Evolutionary conservation across 306 rosid species (phyloP).

Genomic region (Argentina anserina): DNA sequence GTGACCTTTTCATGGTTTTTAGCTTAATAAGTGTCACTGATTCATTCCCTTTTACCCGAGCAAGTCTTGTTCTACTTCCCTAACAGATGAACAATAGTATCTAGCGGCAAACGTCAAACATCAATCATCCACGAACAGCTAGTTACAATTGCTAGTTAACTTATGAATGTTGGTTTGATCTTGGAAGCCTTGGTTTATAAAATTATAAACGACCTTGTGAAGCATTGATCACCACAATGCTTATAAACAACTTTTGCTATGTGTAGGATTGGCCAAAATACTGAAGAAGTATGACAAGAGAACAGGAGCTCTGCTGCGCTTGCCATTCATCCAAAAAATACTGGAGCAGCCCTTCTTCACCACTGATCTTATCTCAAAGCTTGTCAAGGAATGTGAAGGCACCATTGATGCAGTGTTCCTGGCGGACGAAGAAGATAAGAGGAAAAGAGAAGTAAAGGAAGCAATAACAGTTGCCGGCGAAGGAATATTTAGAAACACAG

Average conservation of each 20-base stretch:
- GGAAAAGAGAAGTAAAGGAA: conserved; percentile 30
- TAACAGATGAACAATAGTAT: background rate
- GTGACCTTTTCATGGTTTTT: no score
- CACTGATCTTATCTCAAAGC: conserved; percentile 70
- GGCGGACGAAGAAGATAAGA: conserved; percentile 38
- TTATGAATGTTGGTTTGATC: background rate
- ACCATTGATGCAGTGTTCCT: conserved; percentile 70
- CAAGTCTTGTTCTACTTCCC: background rate
- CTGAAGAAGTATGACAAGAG: conserved; percentile 89
- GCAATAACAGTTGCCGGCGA: conserved; percentile 50
- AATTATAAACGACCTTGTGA: background rate
- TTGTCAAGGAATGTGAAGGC: conserved; percentile 75
- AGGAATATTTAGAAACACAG: conserved; percentile 79
- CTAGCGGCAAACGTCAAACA: background rate
- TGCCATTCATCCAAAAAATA: conserved; percentile 76
- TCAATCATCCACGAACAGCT: background rate
- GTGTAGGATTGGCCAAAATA: conserved; percentile 77
- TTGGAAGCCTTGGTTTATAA: background rate
- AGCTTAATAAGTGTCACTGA: background rate
- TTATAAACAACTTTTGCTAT: background rate
- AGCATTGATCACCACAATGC: background rate
- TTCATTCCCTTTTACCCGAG: background rate
- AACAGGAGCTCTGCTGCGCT: conserved; percentile 61
- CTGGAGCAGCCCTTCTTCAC: conserved; percentile 76
- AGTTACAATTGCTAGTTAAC: background rate